phyloP scores from a whole-genome alignment of 1,284 basidiomycete genomes.

The Austroboletus novae-zelandiae region DNA sequence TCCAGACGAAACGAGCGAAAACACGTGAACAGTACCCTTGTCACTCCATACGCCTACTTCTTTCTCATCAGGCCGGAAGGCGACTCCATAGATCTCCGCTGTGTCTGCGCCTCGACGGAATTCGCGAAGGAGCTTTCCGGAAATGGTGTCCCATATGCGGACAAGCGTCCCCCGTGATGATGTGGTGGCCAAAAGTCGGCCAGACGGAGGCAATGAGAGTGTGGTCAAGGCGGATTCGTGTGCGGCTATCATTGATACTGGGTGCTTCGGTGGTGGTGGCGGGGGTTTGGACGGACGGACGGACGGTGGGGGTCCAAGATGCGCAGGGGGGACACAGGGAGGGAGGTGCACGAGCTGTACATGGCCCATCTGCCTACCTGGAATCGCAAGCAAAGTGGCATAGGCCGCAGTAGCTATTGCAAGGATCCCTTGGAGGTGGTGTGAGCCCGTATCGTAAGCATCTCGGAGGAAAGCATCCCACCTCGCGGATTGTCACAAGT shows the following conservation, averaged over 20 bases:
- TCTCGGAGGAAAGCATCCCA: slow-evolving; percentile 36
- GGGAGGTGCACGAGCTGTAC: slow-evolving; percentile 88
- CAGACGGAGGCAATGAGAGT: slow-evolving; percentile 75
- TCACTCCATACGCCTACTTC: slow-evolving; percentile 92
- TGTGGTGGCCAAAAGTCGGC: slow-evolving; percentile 81
- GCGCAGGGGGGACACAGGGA: slow-evolving; percentile 53
- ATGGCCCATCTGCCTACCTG: slow-evolving; percentile 87
- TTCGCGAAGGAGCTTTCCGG: slow-evolving; percentile 78
- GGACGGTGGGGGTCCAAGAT: slow-evolving; percentile 31
- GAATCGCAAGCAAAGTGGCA: slow-evolving; percentile 82
- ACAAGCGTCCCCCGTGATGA: slow-evolving; percentile 85
- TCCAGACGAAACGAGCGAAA: slow-evolving; percentile 67
- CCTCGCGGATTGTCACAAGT: slow-evolving; percentile 88
- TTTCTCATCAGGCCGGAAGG: slow-evolving; percentile 73
- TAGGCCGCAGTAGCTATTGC: slow-evolving; percentile 76
- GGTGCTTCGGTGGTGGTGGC: slow-evolving; percentile 56
- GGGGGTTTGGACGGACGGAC: slow-evolving; percentile 47
- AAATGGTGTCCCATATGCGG: slow-evolving; percentile 81
- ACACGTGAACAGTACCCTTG: slow-evolving; percentile 94
- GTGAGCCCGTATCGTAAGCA: slow-evolving; percentile 9
- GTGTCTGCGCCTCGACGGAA: slow-evolving; percentile 86
- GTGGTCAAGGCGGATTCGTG: slow-evolving; percentile 81
- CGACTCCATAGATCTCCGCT: slow-evolving; percentile 89
- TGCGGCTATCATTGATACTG: slow-evolving; percentile 82
- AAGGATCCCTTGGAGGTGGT: slow-evolving; percentile 64